Base-by-base conservation (phyloP, 352 stramenopile species). In the Phytopythium sindhum region DNA sequence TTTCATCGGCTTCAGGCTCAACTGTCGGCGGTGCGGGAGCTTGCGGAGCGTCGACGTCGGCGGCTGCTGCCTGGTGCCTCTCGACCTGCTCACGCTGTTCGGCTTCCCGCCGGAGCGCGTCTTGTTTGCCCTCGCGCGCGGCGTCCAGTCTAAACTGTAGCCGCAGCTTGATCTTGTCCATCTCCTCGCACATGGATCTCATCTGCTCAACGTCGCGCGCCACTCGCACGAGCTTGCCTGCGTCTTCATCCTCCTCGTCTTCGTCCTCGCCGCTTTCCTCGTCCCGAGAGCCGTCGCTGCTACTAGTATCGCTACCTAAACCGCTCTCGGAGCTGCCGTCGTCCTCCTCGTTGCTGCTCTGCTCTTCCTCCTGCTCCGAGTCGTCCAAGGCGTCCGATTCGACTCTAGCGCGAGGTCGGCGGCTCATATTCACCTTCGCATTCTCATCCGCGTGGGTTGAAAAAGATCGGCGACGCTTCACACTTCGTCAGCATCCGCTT, bases 81-180 rank as follows among this genome's bases (percentile, higher is more conserved):
- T 47, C 26, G 7, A 1, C 2, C 72, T 59, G 21, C 53, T 77
- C 47, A 68, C 65, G 26, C 17, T 50, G 17, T 21, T 68, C 53
- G 21, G 44, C 55, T 28, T 64, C 61, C 28, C 41, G 47, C 12
- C 44, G 45, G n/a, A 58, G 48, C 4, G 26, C 61, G 2, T 64
- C 57, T 4, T 39, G 19, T 14, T 48, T 69, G 26, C 56, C 60
- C 44, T 80, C 61, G 12, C 53, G 63, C 48, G 76, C 72, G 6
- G 59, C 35, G 42, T 57, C 42, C 9, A 89, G 68, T 11, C 77
- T 74, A 33, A 88, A 81, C 59, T 86, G 65, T 37, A 89, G 56
- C 5, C 77, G 75, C 61, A 60, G 53, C 54, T 80, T 90, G 45
- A 89, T 77, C n/a, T 70, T 67, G 48, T 85, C 74, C 78, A 91